Conservation (phyloP, 768 basidiomycete genomes). For the Grammothele lineata region DNA sequence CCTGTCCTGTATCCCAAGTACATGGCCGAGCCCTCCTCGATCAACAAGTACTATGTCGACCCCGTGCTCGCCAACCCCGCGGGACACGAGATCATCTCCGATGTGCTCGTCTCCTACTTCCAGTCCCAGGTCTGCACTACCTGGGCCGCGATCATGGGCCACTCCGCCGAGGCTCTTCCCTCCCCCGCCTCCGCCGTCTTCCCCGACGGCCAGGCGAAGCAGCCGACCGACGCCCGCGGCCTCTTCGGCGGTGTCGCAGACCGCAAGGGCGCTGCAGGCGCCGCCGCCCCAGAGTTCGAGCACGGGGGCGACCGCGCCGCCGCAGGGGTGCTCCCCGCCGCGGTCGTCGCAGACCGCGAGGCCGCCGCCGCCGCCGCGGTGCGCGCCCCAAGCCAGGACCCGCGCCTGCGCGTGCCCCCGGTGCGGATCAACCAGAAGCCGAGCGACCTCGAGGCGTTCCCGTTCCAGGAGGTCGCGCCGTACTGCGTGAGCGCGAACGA, state of each 20-base stretch:
- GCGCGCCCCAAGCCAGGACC: constrained; percentile 14
- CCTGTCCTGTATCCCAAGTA: constrained; percentile 79
- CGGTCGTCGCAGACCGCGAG: neutral
- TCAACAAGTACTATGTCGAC: constrained; percentile 74
- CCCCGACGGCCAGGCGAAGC: constrained; percentile 31
- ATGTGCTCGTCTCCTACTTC: constrained; percentile 88
- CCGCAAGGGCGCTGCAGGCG: constrained; percentile 61
- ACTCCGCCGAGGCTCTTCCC: constrained; percentile 56
- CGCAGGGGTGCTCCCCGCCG: constrained; percentile 7
- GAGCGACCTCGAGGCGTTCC: constrained; percentile 28
- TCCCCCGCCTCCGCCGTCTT: constrained; percentile 28
- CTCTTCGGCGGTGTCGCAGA: constrained; percentile 85
- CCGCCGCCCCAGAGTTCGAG: constrained; percentile 31
- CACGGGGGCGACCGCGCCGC: constrained; percentile 24
- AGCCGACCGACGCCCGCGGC: constrained; percentile 49
- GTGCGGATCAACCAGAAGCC: constrained; percentile 71
- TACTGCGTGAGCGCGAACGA: constrained; percentile 97
- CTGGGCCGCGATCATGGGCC: constrained; percentile 72
- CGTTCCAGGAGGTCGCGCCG: constrained; percentile 84
- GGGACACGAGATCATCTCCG: constrained; percentile 87
- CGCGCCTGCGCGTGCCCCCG: constrained; percentile 57
- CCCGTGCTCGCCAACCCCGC: constrained; percentile 71
- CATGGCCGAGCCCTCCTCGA: constrained; percentile 64
- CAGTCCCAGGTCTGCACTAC: constrained; percentile 84
- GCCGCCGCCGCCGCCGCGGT: constrained; percentile 16